Evolutionary conservation across 73 alveolate species (phyloP).

Genomic region (Urostyla sp.): DNA sequence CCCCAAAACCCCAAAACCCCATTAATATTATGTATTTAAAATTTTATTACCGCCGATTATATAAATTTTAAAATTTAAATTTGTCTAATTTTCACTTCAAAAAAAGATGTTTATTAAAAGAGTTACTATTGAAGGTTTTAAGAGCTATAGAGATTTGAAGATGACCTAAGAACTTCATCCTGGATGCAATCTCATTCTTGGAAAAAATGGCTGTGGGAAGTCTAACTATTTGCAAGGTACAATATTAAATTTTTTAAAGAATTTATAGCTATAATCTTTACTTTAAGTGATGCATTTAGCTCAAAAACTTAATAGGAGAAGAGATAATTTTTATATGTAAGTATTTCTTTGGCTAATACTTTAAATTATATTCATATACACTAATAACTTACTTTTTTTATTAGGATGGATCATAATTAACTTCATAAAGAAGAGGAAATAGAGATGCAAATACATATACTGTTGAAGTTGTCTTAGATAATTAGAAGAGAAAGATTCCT

Average conservation of each 20-base stretch:
- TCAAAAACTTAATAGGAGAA: slow-evolving; percentile 84
- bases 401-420: background rate
- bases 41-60: background rate
- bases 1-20: slow-evolving; percentile 6
- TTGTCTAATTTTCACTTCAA: no score
- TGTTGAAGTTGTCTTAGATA: slow-evolving; percentile 85
- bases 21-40: no score
- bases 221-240: slow-evolving; percentile 79
- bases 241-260: background rate
- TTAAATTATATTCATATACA: slow-evolving; percentile 37
- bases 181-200: slow-evolving; percentile 81
- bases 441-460: slow-evolving; percentile 31
- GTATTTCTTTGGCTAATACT: slow-evolving; percentile 51
- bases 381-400: slow-evolving; percentile 39
- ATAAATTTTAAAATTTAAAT: no score
- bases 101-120: slow-evolving; percentile 19
- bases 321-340: slow-evolving; percentile 80
- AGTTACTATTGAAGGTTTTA: slow-evolving; percentile 22
- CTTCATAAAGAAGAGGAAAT: background rate
- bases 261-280: slow-evolving; percentile 76
- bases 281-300: slow-evolving; percentile 76
- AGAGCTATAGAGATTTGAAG: slow-evolving; percentile 32
- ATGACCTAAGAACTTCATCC: slow-evolving; percentile 43
- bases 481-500: slow-evolving; percentile 76
- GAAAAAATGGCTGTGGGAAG: slow-evolving; percentile 90